A percentile compares a stretch with the other conserved stretches of the same genome.
phyloP scores from a whole-genome alignment of 495 filamentous ascomycete genomes.

The Penicillium arizonense region DNA sequence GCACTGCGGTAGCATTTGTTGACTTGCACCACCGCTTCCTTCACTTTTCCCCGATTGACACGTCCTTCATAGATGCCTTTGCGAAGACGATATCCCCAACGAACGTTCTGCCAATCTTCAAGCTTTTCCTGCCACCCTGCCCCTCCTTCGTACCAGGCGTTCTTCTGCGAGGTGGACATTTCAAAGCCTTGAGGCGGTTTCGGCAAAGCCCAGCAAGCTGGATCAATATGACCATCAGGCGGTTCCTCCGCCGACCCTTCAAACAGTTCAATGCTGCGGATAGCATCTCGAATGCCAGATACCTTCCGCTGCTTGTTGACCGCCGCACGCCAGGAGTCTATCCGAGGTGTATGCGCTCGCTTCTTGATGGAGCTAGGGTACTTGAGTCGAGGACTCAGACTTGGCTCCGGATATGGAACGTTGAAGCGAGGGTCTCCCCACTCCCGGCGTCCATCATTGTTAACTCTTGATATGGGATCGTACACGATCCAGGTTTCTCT shows the following conservation, averaged over 20 bases:
- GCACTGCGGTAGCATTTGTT: slow-evolving; percentile 18
- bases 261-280: slow-evolving; percentile 30
- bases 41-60: slow-evolving; percentile 33
- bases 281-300: slow-evolving; percentile 23
- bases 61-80: slow-evolving; percentile 36
- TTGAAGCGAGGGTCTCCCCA: slow-evolving; percentile 41
- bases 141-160: slow-evolving; percentile 42
- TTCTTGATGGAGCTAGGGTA: slow-evolving; percentile 20
- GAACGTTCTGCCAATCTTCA: slow-evolving; percentile 40
- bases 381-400: slow-evolving; percentile 21
- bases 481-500: slow-evolving; percentile 39
- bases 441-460: slow-evolving; percentile 29
- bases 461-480: slow-evolving; percentile 38
- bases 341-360: slow-evolving; percentile 24
- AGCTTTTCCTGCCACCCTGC: slow-evolving; percentile 44
- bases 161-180: slow-evolving; percentile 34
- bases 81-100: slow-evolving; percentile 34
- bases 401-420: slow-evolving; percentile 26
- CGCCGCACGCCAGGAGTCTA: slow-evolving; percentile 41
- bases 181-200: slow-evolving; percentile 43
- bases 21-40: slow-evolving; percentile 26
- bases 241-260: slow-evolving; percentile 41
- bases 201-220: slow-evolving; percentile 42
- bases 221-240: slow-evolving; percentile 39
- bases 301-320: slow-evolving; percentile 34